phyloP scores from a whole-genome alignment of 202 grass and related monocot species.

The Sporobolus alterniflorus region DNA sequence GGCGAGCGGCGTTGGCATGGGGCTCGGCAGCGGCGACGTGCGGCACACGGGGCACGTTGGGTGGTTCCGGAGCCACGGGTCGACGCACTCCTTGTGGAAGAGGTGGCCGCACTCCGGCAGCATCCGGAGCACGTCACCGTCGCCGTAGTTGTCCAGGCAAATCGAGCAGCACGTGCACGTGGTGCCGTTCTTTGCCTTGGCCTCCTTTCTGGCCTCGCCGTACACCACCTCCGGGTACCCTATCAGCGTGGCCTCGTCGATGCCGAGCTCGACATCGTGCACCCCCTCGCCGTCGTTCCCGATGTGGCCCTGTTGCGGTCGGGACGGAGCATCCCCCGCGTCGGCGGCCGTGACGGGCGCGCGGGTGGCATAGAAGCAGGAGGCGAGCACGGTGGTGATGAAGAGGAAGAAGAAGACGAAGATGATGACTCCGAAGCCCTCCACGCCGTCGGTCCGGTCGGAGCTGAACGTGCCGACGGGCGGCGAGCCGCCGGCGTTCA shows the following conservation, averaged over 20 bases:
- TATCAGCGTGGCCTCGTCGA: slow-evolving; percentile 80
- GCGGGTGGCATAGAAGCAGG: slow-evolving; percentile 81
- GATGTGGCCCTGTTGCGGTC: neutral
- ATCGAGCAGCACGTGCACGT: slow-evolving; percentile 81
- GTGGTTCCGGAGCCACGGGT: slow-evolving; percentile 79
- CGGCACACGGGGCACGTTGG: slow-evolving; percentile 94
- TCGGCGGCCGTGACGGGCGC: slow-evolving; percentile 24
- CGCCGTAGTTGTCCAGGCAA: slow-evolving; percentile 82
- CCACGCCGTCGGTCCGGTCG: slow-evolving; percentile 69
- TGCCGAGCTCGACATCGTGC: slow-evolving; percentile 65
- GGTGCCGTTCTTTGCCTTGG: slow-evolving; percentile 35
- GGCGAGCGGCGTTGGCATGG: slow-evolving; percentile 80
- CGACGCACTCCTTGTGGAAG: slow-evolving; percentile 83
- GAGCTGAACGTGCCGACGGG: slow-evolving; percentile 63
- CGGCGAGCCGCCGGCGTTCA: slow-evolving; percentile 36
- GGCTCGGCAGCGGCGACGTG: slow-evolving; percentile 82
- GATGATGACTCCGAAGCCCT: slow-evolving; percentile 80
- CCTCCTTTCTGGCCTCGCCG: slow-evolving; percentile 47
- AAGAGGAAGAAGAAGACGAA: slow-evolving; percentile 88
- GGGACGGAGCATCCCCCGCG: neutral
- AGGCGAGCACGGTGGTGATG: slow-evolving; percentile 82
- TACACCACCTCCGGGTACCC: slow-evolving; percentile 84
- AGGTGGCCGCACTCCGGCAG: slow-evolving; percentile 88
- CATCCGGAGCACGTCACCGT: slow-evolving; percentile 76
- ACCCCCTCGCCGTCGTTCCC: neutral